Evolutionary conservation across 2,329 filamentous ascomycete genomes (phyloP), one percentile per base, ranked within the genome.

Genomic region (Fusarium paranaense): DNA sequence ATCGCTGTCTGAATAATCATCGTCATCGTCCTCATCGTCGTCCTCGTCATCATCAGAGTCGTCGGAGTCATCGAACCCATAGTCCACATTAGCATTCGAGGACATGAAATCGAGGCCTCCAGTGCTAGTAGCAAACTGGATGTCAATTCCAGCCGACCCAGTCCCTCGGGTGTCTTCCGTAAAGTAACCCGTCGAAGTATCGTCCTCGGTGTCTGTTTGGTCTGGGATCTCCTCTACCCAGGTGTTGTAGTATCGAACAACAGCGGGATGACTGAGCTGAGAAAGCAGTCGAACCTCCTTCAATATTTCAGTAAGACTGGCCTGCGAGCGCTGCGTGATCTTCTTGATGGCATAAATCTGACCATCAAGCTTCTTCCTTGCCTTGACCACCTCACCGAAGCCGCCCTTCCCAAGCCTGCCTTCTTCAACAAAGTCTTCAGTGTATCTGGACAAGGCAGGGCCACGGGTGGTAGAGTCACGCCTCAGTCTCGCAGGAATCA

Each of bases 291-390:
- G 93, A 45, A 98, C 96, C 81, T 97, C 94, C 64, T 94, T 95
- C 30, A 96, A 81, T 14, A 95, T 92, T 80, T 98, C 94, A 1
- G 93, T 95, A 42, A 98, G 86, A 67, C 93, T 94, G 67, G 92
- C 89, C 30, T 93, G 90, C 1, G 94, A 94, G 61, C 92, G 92
- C 76, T 97, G 94, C 1, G 92, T 94, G 71, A 99, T 97, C 81
- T 98, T 98, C 82, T 99, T 99, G 80, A 99, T 94, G 20, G 97
- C 97, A 83, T 98, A 99, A 50, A 97, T 92, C 67, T 95, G 94
- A 1, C 94, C 94, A 80, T 98, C 97, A 5, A 98, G 90, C 84
- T 97, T 98, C 82, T 98, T 97, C 35, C 96, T 90, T 4, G 96
- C 96, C 81, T 98, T 97, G 64, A 98, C 95, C 25, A 99, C 97